phyloP scores from a whole-genome alignment of 768 basidiomycete species.

The Leccinum imitatum region DNA sequence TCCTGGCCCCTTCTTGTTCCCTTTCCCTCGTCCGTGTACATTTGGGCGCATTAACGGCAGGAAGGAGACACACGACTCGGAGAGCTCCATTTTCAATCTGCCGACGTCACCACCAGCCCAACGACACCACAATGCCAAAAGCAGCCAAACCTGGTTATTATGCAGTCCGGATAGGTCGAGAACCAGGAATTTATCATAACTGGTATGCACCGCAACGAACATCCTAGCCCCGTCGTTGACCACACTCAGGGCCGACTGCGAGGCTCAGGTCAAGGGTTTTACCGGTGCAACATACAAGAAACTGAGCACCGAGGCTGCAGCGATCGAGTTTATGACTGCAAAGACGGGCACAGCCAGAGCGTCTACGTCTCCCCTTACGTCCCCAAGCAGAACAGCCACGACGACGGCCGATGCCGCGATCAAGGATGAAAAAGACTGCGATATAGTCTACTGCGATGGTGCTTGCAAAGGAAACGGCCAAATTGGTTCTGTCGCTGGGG shows the following conservation, averaged over 20 bases:
- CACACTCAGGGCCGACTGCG: constrained; percentile 63
- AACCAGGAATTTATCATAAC: constrained; percentile 63
- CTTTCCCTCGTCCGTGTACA: background rate
- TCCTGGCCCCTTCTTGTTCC: background rate
- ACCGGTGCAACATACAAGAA: constrained; percentile 64
- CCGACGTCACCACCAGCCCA: background rate
- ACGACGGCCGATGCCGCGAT: constrained; percentile 4
- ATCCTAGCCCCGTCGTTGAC: constrained; percentile 25
- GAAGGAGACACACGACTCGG: background rate
- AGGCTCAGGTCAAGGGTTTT: constrained; percentile 66
- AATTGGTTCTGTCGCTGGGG: constrained; percentile 63
- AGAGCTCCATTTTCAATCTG: background rate
- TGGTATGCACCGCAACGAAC: constrained; percentile 56
- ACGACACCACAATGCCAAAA: constrained; percentile 34
- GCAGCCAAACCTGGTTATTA: constrained; percentile 56
- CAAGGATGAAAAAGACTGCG: constrained; percentile 31
- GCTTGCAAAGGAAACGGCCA: constrained; percentile 84
- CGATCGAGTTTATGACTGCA: constrained; percentile 51
- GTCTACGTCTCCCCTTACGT: constrained; percentile 17
- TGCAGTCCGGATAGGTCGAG: constrained; percentile 66
- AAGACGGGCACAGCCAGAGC: constrained; percentile 25
- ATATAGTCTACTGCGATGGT: constrained; percentile 83
- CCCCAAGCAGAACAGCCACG: constrained; percentile 27
- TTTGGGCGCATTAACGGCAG: background rate
- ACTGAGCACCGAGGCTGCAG: constrained; percentile 55